A percentile compares a stretch with the other conserved stretches of the same genome.
Evolutionary conservation across 2,329 filamentous ascomycete genomes (phyloP).

Genomic region (Trichoderma atrobrunneum): DNA sequence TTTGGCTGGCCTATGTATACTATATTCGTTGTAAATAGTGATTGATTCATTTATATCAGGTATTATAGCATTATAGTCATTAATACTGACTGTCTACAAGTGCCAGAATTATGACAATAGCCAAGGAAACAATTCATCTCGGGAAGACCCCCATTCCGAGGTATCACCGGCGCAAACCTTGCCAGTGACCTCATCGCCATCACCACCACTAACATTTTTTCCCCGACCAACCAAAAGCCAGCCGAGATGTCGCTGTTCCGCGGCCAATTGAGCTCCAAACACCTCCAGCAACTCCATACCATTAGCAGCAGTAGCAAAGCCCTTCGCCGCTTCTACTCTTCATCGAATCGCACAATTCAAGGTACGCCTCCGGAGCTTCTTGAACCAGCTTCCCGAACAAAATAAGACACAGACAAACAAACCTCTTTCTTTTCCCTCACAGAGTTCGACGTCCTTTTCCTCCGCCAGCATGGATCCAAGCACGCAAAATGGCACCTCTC

Average conservation of each 20-base stretch:
- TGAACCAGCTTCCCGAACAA: not conserved
- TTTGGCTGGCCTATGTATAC: not conserved
- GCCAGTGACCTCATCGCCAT: slow-evolving; percentile 12
- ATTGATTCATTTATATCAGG: not conserved
- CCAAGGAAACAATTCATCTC: not conserved
- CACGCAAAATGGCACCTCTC: slow-evolving; percentile 40
- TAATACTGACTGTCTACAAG: not conserved
- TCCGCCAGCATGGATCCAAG: slow-evolving; percentile 38
- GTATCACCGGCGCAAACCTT: slow-evolving; percentile 27
- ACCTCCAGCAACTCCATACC: not conserved
- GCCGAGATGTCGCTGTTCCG: not conserved
- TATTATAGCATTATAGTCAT: no score
- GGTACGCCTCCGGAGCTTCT: slow-evolving; percentile 21
- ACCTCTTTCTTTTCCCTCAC: not conserved
- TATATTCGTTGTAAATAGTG: not conserved
- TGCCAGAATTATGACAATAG: not conserved
- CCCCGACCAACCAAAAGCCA: not conserved
- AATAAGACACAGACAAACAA: not conserved
- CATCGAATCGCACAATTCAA: slow-evolving; percentile 29
- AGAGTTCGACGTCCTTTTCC: slow-evolving; percentile 43
- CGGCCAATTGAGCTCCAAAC: not conserved
- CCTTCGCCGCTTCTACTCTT: slow-evolving; percentile 27
- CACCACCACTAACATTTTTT: not conserved
- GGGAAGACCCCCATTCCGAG: slow-evolving; percentile 19
- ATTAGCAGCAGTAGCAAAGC: not conserved